Evolutionary conservation across 1,284 basidiomycete genomes (phyloP), one percentile per base, ranked within the genome.

Genomic region (Chondrostereum purpureum): DNA sequence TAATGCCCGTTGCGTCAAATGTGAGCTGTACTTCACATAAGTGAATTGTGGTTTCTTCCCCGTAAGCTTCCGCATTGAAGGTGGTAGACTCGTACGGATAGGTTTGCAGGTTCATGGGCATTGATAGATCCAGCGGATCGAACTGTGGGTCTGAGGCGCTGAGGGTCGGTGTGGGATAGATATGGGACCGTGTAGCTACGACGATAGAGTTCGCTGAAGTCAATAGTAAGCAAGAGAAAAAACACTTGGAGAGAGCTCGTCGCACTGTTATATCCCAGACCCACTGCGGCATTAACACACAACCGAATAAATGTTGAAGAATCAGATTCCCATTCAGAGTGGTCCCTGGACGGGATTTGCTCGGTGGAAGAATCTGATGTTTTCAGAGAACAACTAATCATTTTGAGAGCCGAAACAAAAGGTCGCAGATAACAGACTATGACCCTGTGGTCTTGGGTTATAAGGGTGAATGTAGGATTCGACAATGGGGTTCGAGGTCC

Each of bases 231-330:
- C 14, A 45, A 11, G n/a, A 16, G 8, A 16, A 37, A 35, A 10
- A 35, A 10, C 33, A 34, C 22, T 18, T 36, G 19, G 16, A 24
- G 17, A 38, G 4, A 47, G n/a, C n/a, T n/a, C 1, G 18, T 45
- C 51, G 45, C 60, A 82, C 86, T 83, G 55, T 78, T 72, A 53
- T 84, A 86, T 33, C 68, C 68, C 34, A 83, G 56, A 3, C 80
- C 80, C 48, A 89, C 77, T 5, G 80, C 70, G 13, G 84, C 85
- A 47, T 69, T 65, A 10, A 69, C 60, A 52, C 85, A 88, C 13
- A 73, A 53, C 51, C 63, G 68, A 27, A 70, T 58, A 18, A 69
- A 68, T n/a, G 70, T 67, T 4, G 67, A 57, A 36, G 69, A 65
- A 41, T 69, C 62, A 13, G 62, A 52, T 2, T 57, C 47, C 35